Percentiles rank a stretch among this genome's conserved stretches.
Evolutionary conservation across 2,329 filamentous ascomycete genomes (phyloP).

Genomic region (Diplodia seriata): DNA sequence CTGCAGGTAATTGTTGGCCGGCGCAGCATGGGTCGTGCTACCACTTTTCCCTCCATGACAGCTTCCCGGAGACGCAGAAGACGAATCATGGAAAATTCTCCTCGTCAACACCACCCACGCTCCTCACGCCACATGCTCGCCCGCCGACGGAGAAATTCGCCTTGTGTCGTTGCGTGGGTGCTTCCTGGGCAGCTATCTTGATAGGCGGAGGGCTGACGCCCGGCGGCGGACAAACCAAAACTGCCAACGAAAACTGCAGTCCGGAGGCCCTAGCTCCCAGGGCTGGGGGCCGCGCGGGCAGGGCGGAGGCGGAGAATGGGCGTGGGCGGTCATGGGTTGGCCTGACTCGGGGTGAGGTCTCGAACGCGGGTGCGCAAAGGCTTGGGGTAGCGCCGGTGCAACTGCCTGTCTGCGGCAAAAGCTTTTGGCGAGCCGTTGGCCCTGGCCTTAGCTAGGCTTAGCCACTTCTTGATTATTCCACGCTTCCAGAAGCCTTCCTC

Average conservation of each 20-base stretch:
- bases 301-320: not conserved
- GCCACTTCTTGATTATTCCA: slow-evolving; percentile 7
- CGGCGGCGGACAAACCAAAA: slow-evolving; percentile 20
- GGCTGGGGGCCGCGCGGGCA: not conserved
- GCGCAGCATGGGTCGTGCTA: slow-evolving; percentile 1
- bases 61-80: not conserved
- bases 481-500: slow-evolving; percentile 17
- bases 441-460: slow-evolving; percentile 6
- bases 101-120: not conserved
- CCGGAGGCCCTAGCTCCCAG: not conserved
- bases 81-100: not conserved
- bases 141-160: not conserved
- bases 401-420: slow-evolving; percentile 21
- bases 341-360: slow-evolving; percentile 12
- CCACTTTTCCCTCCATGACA: not conserved
- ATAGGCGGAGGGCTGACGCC: not conserved
- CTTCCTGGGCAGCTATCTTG: slow-evolving; percentile 8
- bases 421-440: not conserved
- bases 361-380: slow-evolving; percentile 1
- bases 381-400: slow-evolving; percentile 22
- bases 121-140: slow-evolving; percentile 1
- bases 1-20: slow-evolving; percentile 15
- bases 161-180: not conserved
- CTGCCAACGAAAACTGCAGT: slow-evolving; percentile 14
- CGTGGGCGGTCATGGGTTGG: not conserved